These are phyloP conservation scores for Cunninghamia lanceolata DNA, from an alignment of 75 land plant species.

Conservation along the genomic window DNA sequence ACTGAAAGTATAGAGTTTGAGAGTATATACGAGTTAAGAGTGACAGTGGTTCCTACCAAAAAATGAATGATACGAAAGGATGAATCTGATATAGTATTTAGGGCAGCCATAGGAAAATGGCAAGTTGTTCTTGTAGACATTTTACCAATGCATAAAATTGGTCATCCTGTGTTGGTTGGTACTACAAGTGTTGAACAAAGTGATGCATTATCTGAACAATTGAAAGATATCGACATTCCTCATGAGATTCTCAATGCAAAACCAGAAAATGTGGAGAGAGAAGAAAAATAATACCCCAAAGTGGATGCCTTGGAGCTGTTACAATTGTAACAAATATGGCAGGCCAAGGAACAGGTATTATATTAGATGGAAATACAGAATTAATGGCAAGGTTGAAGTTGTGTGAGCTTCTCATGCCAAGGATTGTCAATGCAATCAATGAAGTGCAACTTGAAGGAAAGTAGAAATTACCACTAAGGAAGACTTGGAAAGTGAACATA, in stretches of 20 bases:
- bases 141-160: constrained; percentile 83
- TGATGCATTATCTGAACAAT: no score
- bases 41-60: constrained; percentile 93
- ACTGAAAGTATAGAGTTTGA: constrained; percentile 96
- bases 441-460: constrained; percentile 51
- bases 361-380: constrained; percentile 98
- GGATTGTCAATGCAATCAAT: constrained; percentile 75
- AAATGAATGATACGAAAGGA: constrained; percentile 98
- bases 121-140: constrained; percentile 93
- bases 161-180: no score
- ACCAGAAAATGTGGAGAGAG: constrained; percentile 99
- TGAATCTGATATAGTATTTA: constrained; percentile 97
- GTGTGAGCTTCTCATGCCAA: constrained; percentile 98
- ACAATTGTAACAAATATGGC: constrained; percentile 99
- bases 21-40: constrained; percentile 89
- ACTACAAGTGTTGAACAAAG: no score
- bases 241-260: no score
- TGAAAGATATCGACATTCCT: no score
- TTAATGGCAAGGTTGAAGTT: constrained; percentile 95
- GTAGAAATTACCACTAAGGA: constrained; percentile 66
- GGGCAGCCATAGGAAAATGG: constrained; percentile 89
- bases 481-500: no score
- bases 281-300: constrained; percentile 98
- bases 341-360: constrained; percentile 98
- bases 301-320: constrained; percentile 95